Base-by-base conservation (phyloP, 495 filamentous ascomycete genomes). In the Bacidia gigantensis region DNA sequence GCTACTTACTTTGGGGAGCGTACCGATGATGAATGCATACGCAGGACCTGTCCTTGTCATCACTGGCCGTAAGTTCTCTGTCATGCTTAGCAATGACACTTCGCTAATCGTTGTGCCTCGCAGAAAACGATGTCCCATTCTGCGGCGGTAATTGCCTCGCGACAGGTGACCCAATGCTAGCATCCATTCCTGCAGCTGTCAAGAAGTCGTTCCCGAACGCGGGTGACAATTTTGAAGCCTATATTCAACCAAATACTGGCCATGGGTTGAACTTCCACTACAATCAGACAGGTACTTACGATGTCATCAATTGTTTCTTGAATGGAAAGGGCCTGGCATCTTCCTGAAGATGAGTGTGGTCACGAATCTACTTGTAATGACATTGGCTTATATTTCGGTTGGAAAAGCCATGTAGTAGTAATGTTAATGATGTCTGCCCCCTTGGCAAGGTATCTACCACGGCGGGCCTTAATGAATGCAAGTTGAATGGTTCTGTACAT, bases 211-310 rank as follows among this genome's bases (percentile, higher is more conserved):
- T 79, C 55, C 72, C 73, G 0, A 62, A 59, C 1, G 64, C 52
- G 0, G 66, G 53, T 3, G 49, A 52, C 2, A 44, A 44, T 22
- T 77, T 78, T 46, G 58, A 70, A 12, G 60, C 68, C 2, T 64
- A 70, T 45, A 62, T 77, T 3, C 72, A 77, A 5, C 66, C 71
- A 2, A 59, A 69, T 43, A 62, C 71, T n/a, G 76, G 74, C 0
- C 76, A 81, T 58, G 69, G 65, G 1, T 60, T 78, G 14, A 77
- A 78, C 38, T 26, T 76, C 25, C 73, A 78, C 38, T 68, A 73
- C 51, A 70, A 69, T 55, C 62, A 70, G 0, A 69, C 71, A 11
- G 71, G 38, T 23, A 71, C 59, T 2, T 75, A 72, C 52, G 56
- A 63, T 1, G 58, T 60, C 25, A 65, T 65, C 39, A 56, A 69